Percentiles rank a stretch among this genome's conserved stretches.
Evolutionary conservation across 495 filamentous ascomycete species (phyloP).

Genomic region (Pyrenopolyporus hunteri): DNA sequence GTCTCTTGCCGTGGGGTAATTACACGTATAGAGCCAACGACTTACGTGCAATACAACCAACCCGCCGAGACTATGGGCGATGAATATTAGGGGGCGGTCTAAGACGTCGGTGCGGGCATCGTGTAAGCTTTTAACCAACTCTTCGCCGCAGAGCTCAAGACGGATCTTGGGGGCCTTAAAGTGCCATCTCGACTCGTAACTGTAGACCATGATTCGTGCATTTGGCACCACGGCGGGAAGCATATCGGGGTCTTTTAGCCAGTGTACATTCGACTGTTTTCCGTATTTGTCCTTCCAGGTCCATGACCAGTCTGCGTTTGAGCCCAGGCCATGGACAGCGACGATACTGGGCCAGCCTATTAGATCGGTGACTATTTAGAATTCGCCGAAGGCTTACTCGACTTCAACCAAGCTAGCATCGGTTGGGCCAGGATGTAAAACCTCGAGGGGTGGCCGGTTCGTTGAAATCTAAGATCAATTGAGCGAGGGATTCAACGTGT

Average conservation of each 20-base stretch:
- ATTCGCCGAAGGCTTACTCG: background rate
- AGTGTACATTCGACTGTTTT: background rate
- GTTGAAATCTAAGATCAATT: background rate
- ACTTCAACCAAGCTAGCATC: background rate
- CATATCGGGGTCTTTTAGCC: background rate
- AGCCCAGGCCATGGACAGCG: background rate
- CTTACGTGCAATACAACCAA: slow-evolving; percentile 4
- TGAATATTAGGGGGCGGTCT: background rate
- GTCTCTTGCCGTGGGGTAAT: no score
- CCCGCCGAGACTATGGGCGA: background rate
- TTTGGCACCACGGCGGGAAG: background rate
- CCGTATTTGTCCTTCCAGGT: background rate
- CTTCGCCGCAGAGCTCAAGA: slow-evolving; percentile 5
- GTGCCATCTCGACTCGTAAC: slow-evolving; percentile 1
- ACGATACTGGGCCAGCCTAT: background rate
- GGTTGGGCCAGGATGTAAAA: background rate
- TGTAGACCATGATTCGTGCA: background rate
- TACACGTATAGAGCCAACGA: background rate
- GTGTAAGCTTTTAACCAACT: background rate
- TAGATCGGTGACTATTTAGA: background rate
- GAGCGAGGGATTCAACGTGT: background rate
- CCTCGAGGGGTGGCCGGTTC: background rate
- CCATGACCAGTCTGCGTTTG: background rate
- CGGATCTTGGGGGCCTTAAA: background rate
- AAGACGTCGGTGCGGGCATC: background rate